A percentile compares a stretch with the other conserved stretches of the same genome.
These are phyloP conservation scores for Circinella minor DNA, from an alignment of 371 early-diverging fungal species.

Conservation along the genomic window DNA sequence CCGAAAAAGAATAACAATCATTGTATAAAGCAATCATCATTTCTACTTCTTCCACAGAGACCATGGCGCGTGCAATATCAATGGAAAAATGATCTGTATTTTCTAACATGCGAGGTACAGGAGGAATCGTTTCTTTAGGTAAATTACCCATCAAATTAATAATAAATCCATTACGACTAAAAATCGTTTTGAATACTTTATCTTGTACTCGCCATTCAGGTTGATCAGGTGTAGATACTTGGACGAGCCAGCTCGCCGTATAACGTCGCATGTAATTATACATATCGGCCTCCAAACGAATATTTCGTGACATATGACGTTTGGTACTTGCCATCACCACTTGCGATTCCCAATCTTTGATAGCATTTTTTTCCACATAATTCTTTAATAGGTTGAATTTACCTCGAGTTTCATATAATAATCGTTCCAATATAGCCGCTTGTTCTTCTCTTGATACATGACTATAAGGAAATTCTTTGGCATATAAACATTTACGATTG, in stretches of 20 bases:
- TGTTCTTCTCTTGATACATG: slow-evolving; percentile 21
- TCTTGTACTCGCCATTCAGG: slow-evolving; percentile 27
- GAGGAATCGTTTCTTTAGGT: slow-evolving; percentile 23
- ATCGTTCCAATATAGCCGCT: slow-evolving; percentile 26
- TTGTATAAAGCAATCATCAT: slow-evolving; percentile 33
- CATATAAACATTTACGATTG: slow-evolving; percentile 30
- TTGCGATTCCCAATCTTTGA: slow-evolving; percentile 24
- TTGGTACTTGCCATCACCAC: slow-evolving; percentile 24
- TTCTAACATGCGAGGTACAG: slow-evolving; percentile 16
- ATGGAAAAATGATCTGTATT: slow-evolving; percentile 15
- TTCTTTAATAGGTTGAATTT: slow-evolving; percentile 24
- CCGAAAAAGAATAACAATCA: slow-evolving; percentile 32
- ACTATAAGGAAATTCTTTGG: slow-evolving; percentile 28
- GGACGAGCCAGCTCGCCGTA: slow-evolving; percentile 23
- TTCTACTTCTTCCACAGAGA: slow-evolving; percentile 28
- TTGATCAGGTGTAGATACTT: slow-evolving; percentile 18
- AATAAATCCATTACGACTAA: slow-evolving; percentile 26
- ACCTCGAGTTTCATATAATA: slow-evolving; percentile 26
- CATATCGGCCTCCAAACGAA: slow-evolving; percentile 30
- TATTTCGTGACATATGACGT: slow-evolving; percentile 23
- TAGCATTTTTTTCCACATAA: slow-evolving; percentile 18
- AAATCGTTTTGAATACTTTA: slow-evolving; percentile 18
- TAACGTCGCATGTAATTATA: slow-evolving; percentile 24
- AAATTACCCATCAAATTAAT: slow-evolving; percentile 16
- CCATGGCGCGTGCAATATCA: slow-evolving; percentile 32